Evolutionary conservation across 345 rosid species (phyloP), one percentile per base, ranked within the genome.

Genomic region (Excoecaria cochinchinensis): DNA sequence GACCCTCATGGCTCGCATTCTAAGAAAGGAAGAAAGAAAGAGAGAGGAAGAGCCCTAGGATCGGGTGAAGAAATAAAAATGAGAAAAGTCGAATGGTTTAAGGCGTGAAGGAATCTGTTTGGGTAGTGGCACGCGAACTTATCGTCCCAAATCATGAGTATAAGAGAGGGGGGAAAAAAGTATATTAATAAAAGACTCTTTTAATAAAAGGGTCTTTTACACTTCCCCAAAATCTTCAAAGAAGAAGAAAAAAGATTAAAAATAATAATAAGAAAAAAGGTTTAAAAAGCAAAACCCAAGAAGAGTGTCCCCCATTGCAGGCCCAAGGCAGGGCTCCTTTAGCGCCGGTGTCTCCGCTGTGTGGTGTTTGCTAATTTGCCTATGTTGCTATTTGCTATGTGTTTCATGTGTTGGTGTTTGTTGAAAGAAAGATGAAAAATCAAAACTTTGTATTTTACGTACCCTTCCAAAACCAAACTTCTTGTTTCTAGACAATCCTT

Each of bases 311-410:
- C 89, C 88, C 63, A 57, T 40, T 67, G 84, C 77, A 59, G 82
- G 82, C 82, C 86, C 89, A 84, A 82, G 86, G 85, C 87, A 84
- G 82, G 81, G 80, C 88, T 79, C 65, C 83, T 86, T 86, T 80
- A 73, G 77, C 91, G 88, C 91, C 91, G 91, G 80, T 86, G 91
- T 88, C 89, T 85, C 86, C 85, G 88, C 87, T 82, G 71, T 77
- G 85, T 72, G 76, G 73, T 71, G 76, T 67, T 76, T 53, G 72
- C 71, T 40, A 50, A 39, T 58, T 81, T 68, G 58, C 81, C 51
- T 66, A 53, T 70, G 31, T 79, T 47, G 25, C 39, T 25, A 61
- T 63, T 3, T 79, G 76, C 75, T 47, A 46, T 63, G 21, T 51
- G 14, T 8, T 55, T 53, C 36, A 59, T 13, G 59, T 39, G 52